Evolutionary conservation across 768 basidiomycete species (phyloP), one percentile per base, ranked within the genome.

Genomic region (Agrocybe praecox): DNA sequence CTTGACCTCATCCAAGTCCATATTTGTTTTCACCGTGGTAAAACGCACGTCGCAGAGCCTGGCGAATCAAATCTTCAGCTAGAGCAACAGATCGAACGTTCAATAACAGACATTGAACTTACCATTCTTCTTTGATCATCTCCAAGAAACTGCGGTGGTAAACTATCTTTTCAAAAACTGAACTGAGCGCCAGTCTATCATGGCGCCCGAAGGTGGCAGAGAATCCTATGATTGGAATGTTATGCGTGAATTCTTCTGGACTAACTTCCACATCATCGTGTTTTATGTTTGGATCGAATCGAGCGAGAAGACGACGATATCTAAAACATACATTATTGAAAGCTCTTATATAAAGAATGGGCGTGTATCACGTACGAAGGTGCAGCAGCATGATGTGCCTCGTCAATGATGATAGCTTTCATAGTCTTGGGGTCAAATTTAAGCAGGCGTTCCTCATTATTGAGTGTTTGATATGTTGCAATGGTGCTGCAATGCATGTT

Each of bases 81-180:
- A 59, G 32, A 59, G 46, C 43, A 55, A 54, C 23, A 33, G 32
- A 21, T 8, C n/a, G 26, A 24, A 15, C 18, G 43, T 32, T 9
- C 0, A 29, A 26, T 14, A 40, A 24, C 11, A 43, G 36, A 34
- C 19, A 3, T 15, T 15, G 14, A 12, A 56, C 74, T 42, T 62
- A 88, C 95, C 96, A 98, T 69, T 92, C 83, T 52, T 94, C 94
- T 61, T 89, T 86, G 59, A 98, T 90, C 95, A 98, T 96, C 50
- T 92, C 87, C 12, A 93, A 70, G 63, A 97, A 94, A 62, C 94
- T 92, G 17, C 85, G 83, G 68, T 98, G 96, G 68, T 93, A 98
- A 0, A 97, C 96, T 52, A 98, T 95, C 48, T 80, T 79, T 65
- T 97, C 85, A 65, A 96, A 98, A 1, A 97, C 88, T 2, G 89